These are phyloP conservation scores for Kuraishia hungarica DNA, from an alignment of 805 yeast species.

Conservation along the genomic window DNA sequence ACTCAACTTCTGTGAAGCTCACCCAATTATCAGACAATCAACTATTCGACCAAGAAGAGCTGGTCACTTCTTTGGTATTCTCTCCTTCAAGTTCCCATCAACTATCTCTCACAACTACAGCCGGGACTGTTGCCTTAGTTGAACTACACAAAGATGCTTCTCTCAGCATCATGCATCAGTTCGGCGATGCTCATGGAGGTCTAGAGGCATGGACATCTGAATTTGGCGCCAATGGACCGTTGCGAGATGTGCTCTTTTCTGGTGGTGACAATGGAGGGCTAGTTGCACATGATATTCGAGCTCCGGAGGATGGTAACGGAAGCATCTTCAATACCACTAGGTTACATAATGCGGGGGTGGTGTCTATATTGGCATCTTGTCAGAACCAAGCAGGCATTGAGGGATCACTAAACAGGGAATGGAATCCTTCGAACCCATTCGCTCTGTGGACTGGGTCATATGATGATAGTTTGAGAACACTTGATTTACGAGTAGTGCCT, in stretches of 20 bases:
- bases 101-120: constrained; percentile 55
- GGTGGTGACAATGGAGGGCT: constrained; percentile 89
- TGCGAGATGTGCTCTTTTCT: constrained; percentile 54
- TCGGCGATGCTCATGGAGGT: constrained; percentile 38
- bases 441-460: constrained; percentile 81
- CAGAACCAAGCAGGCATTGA: constrained; percentile 19
- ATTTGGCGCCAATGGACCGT: constrained; percentile 48
- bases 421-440: constrained; percentile 32
- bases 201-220: constrained; percentile 88
- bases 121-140: constrained; percentile 48
- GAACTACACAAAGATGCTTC: constrained; percentile 16
- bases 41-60: constrained; percentile 35
- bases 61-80: constrained; percentile 61
- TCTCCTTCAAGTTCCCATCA: constrained; percentile 30
- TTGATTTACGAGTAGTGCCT: constrained; percentile 58
- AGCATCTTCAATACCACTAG: constrained; percentile 32
- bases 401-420: constrained; percentile 24
- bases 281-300: constrained; percentile 62
- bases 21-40: constrained; percentile 24
- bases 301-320: constrained; percentile 20
- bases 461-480: constrained; percentile 65
- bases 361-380: constrained; percentile 55
- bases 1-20: constrained; percentile 12
- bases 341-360: constrained; percentile 87
- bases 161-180: constrained; percentile 10